Percentiles rank a stretch among this genome's conserved stretches.
These are phyloP conservation scores for Pezicula carpinea DNA, from an alignment of 2,329 filamentous ascomycete genomes.

Conservation along the genomic window DNA sequence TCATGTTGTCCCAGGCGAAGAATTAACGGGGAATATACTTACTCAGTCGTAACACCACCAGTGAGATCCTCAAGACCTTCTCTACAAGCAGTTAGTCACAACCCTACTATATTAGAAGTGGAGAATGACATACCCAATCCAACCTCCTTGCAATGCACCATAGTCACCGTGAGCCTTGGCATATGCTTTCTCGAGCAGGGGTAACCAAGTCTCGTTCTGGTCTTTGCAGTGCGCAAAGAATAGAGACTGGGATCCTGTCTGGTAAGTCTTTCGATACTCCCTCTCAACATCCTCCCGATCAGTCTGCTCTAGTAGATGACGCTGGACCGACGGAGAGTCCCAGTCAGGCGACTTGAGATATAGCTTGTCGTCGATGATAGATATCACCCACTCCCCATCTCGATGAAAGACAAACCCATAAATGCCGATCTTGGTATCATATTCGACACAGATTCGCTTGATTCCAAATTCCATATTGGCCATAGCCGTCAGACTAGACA, in stretches of 20 bases:
- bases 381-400: slow-evolving; percentile 88
- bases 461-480: slow-evolving; percentile 69
- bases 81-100: slow-evolving; percentile 9
- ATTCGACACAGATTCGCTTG: slow-evolving; percentile 69
- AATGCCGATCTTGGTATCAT: slow-evolving; percentile 70
- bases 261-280: slow-evolving; percentile 55
- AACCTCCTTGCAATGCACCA: slow-evolving; percentile 68
- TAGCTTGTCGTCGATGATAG: slow-evolving; percentile 86
- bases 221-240: slow-evolving; percentile 75
- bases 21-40: too few relatives aligned
- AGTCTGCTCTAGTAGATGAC: slow-evolving; percentile 69
- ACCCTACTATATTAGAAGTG: neutral
- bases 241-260: slow-evolving; percentile 63
- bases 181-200: slow-evolving; percentile 76
- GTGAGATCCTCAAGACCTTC: slow-evolving; percentile 56
- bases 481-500: slow-evolving; percentile 73
- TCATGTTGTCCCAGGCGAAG: too few relatives aligned
- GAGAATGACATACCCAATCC: slow-evolving; percentile 32
- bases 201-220: slow-evolving; percentile 78
- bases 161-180: slow-evolving; percentile 84
- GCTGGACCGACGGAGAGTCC: slow-evolving; percentile 72
- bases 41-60: slow-evolving; percentile 64
- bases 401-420: slow-evolving; percentile 88
- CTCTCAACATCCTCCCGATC: slow-evolving; percentile 69
- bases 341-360: slow-evolving; percentile 80